A percentile compares a stretch with the other conserved stretches of the same genome.
Evolutionary conservation across 768 basidiomycete species (phyloP).

Genomic region (Leccinum uliginosum): DNA sequence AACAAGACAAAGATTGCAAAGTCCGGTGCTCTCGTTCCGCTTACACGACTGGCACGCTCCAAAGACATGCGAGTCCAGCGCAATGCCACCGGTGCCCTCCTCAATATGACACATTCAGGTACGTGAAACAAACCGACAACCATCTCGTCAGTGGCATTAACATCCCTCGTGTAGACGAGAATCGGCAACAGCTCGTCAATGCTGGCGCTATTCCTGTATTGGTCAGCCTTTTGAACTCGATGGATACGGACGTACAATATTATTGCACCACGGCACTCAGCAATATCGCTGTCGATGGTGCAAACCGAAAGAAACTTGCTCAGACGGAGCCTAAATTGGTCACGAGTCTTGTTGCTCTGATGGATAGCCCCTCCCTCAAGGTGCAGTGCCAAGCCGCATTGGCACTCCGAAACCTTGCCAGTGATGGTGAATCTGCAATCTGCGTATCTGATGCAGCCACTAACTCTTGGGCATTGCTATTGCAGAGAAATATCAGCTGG

Average conservation of each 20-base stretch:
- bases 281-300: slow-evolving; percentile 97
- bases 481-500: slow-evolving; percentile 95
- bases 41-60: slow-evolving; percentile 91
- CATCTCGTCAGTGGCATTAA: slow-evolving; percentile 2
- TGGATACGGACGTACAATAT: slow-evolving; percentile 99
- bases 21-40: slow-evolving; percentile 95
- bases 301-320: slow-evolving; percentile 91
- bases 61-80: slow-evolving; percentile 99
- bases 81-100: slow-evolving; percentile 94
- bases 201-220: slow-evolving; percentile 98
- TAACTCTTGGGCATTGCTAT: slow-evolving; percentile 1
- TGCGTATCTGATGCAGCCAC: slow-evolving; percentile 15
- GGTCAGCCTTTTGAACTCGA: slow-evolving; percentile 88
- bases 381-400: slow-evolving; percentile 98
- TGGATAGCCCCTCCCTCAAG: slow-evolving; percentile 97
- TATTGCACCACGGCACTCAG: slow-evolving; percentile 98
- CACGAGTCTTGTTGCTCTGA: slow-evolving; percentile 85
- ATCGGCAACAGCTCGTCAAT: slow-evolving; percentile 95
- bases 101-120: slow-evolving; percentile 99
- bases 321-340: slow-evolving; percentile 94
- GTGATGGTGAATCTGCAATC: slow-evolving; percentile 62
- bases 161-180: slow-evolving; percentile 68
- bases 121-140: slow-evolving; percentile 16
- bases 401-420: slow-evolving; percentile 93
- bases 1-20: slow-evolving; percentile 99